These are phyloP conservation scores for Phaeosphaeria sp. DNA, from an alignment of 2,329 filamentous ascomycete genomes.

Conservation along the genomic window DNA sequence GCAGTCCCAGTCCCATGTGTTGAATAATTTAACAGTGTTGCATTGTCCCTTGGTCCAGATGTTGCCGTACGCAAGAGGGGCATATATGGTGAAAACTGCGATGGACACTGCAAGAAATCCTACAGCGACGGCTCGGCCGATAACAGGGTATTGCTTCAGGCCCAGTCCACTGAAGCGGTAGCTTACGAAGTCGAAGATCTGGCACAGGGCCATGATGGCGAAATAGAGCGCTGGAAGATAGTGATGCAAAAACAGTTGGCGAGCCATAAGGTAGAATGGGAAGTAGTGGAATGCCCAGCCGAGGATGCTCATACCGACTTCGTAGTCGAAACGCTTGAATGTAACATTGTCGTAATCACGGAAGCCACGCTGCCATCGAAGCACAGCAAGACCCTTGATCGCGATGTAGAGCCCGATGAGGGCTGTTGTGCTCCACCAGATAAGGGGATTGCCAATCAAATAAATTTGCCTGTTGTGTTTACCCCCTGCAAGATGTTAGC, in stretches of 20 bases:
- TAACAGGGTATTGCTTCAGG: slow-evolving; percentile 70
- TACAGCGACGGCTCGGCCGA: slow-evolving; percentile 77
- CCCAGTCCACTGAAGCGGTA: slow-evolving; percentile 73
- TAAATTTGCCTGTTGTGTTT: slow-evolving; percentile 94
- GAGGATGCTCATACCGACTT: slow-evolving; percentile 86
- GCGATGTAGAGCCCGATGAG: slow-evolving; percentile 77
- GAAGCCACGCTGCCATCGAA: slow-evolving; percentile 94
- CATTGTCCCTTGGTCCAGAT: slow-evolving; percentile 91
- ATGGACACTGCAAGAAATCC: slow-evolving; percentile 77
- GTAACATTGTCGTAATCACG: slow-evolving; percentile 80
- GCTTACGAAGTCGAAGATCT: slow-evolving; percentile 85
- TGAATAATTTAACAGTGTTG: slow-evolving; percentile 83
- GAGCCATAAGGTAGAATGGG: slow-evolving; percentile 97
- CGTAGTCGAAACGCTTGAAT: slow-evolving; percentile 98
- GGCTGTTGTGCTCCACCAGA: slow-evolving; percentile 89
- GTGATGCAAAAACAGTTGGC: slow-evolving; percentile 97
- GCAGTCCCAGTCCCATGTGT: slow-evolving; percentile 97
- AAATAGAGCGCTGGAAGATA: slow-evolving; percentile 98
- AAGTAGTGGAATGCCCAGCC: slow-evolving; percentile 99
- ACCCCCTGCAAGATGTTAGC: slow-evolving; percentile 41
- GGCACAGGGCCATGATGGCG: slow-evolving; percentile 85
- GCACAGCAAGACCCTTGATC: slow-evolving; percentile 86
- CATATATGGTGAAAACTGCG: slow-evolving; percentile 80
- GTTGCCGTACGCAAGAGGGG: slow-evolving; percentile 91
- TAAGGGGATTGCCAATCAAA: slow-evolving; percentile 83